Base-by-base conservation (phyloP, 2,329 filamentous ascomycete genomes). In the Trichoderma arundinaceum region DNA sequence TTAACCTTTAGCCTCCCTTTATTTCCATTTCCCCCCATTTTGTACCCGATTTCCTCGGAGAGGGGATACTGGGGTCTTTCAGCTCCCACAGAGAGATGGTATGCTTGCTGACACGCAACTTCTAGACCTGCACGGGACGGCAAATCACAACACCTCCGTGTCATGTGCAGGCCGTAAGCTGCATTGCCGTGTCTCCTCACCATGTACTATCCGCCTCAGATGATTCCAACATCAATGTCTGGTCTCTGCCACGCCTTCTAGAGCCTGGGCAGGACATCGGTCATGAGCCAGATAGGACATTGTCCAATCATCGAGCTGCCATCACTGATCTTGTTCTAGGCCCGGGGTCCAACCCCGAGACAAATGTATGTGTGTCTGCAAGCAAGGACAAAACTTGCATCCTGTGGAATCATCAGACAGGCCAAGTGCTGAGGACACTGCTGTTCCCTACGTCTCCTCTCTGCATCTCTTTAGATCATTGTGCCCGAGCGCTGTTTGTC, bases 191-290 rank as follows among this genome's bases (percentile, higher is more conserved):
- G 10, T 90, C 89, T 48, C 89, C 87, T 53, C 88, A 87, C 71
- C 90, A 92, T 77, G 78, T 95, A 59, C 82, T 95, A 58, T 92
- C 91, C 1, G 92, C 89, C 46, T 94, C 92, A 2, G 86, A 90
- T 71, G 95, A 99, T 80, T 91, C 93, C 59, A 96, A 92, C 76
- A 85, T 97, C 68, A 92, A 96, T 77, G 90, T 98, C 67, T 99
- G 95, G 95, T 92, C 92, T 1, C 78, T 97, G 60, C 83, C 90
- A 3, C 84, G 85, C 28, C 85, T 98, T 10, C 83, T 97, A 2
- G 85, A 88, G 67, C 78, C 86, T 64, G 79, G 84, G 69, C 77
- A 81, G 22, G 81, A 81, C 57, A 81, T 80, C 63, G 84, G 84
- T 73, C 86, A 78, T 78, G 88, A 93, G 71, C 94, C 94, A 2